Base-by-base conservation (phyloP, 768 basidiomycete species). In the Lentinula edodes region DNA sequence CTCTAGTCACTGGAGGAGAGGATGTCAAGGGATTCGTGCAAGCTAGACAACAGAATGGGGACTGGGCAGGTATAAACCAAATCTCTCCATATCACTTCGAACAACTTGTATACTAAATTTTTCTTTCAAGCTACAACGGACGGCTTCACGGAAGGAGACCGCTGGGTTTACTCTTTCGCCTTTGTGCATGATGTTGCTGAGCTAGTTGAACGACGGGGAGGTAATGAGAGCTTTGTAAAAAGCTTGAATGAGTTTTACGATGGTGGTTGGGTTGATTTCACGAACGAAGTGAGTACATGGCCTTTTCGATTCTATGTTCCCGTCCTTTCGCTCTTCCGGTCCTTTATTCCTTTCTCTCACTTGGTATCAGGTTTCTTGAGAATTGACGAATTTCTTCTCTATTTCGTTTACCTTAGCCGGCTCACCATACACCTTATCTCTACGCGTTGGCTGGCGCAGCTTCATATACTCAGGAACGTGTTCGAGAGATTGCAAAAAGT, bases 101-200 rank as follows among this genome's bases (percentile, higher is more conserved):
- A 28, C 28, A 28, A 28, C 28, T 28, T 28, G 28, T 2, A 38
- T 57, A 20, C n/a, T 41, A 12, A 20, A 3, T 42, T 42, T 34
- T 28, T 51, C 10, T 36, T 9, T 23, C 1, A 16, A 64, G 63
- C 39, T 2, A 79, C 80, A 8, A 79, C 83, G 62, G 78, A 73
- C 12, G 91, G 91, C 0, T 94, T 90, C 88, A 93, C 91, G 0
- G 91, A 94, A 71, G 92, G 91, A 39, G 85, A 87, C 66, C 80
- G 81, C 69, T 87, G 86, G 86, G 87, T 87, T 7, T 93, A 93
- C 70, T 87, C 88, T 3, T 88, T 91, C 64, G 87, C 89, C 48
- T 88, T 90, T 6, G 83, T 90, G 16, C 90, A 92, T 57, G 85
- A 90, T 62, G 70, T 90, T 3, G 78, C 84, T 4, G 82, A 76